Conservation (phyloP, 1,284 basidiomycete species). For the Leccinum pallidistipes region DNA sequence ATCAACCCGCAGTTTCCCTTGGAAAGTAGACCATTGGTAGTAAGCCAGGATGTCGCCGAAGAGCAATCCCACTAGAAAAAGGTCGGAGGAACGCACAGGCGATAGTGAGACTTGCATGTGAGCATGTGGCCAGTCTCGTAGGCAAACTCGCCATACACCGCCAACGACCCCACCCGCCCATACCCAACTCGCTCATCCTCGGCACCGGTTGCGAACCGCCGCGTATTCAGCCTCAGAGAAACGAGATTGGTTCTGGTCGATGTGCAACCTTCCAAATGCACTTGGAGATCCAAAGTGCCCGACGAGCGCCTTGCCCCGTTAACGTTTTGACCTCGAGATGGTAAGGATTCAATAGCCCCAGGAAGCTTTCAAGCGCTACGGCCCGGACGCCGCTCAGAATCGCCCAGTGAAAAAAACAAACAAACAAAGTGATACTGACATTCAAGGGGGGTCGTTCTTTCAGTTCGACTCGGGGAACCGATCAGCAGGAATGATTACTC, state of each 20-base stretch:
- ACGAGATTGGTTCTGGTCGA: not conserved
- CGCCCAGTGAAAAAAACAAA: too few species aligned
- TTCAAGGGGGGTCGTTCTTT: too few species aligned
- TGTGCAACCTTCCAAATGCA: not conserved
- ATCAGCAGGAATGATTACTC: too few species aligned
- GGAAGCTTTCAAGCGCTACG: not conserved
- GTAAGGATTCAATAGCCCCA: not conserved
- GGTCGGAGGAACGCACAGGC: not conserved
- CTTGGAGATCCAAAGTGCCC: not conserved
- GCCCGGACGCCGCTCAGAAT: too few species aligned
- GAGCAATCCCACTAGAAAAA: not conserved
- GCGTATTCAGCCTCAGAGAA: not conserved
- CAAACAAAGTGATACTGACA: too few species aligned
- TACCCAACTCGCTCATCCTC: too few species aligned
- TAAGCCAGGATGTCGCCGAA: not conserved
- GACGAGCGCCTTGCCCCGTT: not conserved
- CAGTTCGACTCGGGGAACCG: too few species aligned
- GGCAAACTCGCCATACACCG: too few species aligned
- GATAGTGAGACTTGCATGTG: not conserved
- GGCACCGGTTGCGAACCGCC: not conserved
- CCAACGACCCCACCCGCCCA: too few species aligned
- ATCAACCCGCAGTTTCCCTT: not conserved
- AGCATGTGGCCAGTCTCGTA: not conserved
- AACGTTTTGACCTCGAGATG: not conserved
- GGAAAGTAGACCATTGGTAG: not conserved